A percentile compares a stretch with the other conserved stretches of the same genome.
These are phyloP conservation scores for Rhynchospora breviuscula DNA, from an alignment of 176 grass and related monocot species.

Conservation along the genomic window DNA sequence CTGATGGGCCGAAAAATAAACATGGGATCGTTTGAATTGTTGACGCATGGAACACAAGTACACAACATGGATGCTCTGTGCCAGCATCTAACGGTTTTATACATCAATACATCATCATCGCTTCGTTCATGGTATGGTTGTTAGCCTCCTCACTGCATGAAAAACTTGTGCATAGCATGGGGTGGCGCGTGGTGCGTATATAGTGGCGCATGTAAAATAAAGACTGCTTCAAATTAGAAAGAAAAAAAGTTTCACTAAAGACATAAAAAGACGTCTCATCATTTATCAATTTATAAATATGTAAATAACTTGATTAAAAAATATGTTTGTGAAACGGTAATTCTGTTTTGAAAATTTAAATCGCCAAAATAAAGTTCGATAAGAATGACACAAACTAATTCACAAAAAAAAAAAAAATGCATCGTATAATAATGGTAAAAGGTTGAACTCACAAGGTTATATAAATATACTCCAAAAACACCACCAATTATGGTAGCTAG, in stretches of 20 bases:
- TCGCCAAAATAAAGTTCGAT: too few species aligned
- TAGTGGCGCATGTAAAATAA: background rate
- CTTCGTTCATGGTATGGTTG: background rate
- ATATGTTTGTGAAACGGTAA: too few species aligned
- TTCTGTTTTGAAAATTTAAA: too few species aligned
- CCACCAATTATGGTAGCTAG: background rate
- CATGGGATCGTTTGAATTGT: background rate
- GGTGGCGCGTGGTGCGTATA: too few species aligned
- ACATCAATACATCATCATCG: background rate
- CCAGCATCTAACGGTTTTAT: background rate
- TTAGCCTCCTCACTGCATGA: background rate
- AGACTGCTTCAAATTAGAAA: background rate
- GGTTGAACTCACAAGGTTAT: too few species aligned
- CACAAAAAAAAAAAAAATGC: too few species aligned
- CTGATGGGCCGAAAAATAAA: background rate
- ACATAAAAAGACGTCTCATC: too few species aligned
- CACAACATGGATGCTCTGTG: background rate
- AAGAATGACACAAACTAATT: too few species aligned
- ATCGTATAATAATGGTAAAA: too few species aligned
- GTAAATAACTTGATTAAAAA: too few species aligned
- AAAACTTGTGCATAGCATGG: background rate
- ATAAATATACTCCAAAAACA: background rate
- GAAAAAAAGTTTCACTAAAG: too few species aligned
- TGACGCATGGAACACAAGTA: background rate
- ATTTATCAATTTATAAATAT: too few species aligned